Conservation (phyloP, 345 rosid genomes). For the Rhodamnia argentea region DNA sequence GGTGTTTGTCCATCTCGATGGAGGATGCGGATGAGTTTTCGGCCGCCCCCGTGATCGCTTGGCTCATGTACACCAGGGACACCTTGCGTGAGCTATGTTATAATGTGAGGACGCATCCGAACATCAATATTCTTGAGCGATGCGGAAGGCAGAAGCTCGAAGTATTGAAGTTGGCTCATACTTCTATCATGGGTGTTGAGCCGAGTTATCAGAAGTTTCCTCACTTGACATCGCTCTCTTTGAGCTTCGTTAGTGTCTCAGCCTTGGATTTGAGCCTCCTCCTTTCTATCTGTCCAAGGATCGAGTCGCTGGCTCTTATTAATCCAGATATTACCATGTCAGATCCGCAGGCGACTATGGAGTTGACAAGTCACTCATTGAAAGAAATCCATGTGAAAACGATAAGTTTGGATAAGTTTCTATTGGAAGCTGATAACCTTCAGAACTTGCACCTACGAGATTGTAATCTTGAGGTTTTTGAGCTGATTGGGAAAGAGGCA, state of each 20-base stretch:
- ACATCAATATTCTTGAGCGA: conserved; percentile 68
- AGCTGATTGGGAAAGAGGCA: conserved; percentile 73
- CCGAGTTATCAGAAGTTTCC: conserved; percentile 81
- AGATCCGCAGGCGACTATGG: conserved; percentile 63
- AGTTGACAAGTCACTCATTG: conserved; percentile 51
- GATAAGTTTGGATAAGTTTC: conserved; percentile 76
- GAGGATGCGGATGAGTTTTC: conserved; percentile 65
- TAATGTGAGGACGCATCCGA: conserved; percentile 58
- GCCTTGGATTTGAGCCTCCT: conserved; percentile 71
- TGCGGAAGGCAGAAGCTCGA: conserved; percentile 87
- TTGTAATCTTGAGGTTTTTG: conserved; percentile 72
- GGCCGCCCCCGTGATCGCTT: conserved; percentile 72
- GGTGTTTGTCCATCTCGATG: conserved; percentile 69
- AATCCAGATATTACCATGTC: conserved; percentile 66
- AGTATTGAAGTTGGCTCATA: conserved; percentile 45
- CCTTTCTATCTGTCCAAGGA: conserved; percentile 60
- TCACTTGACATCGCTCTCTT: conserved; percentile 68
- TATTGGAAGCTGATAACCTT: conserved; percentile 73
- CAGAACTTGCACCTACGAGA: conserved; percentile 74
- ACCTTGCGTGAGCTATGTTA: conserved; percentile 51
- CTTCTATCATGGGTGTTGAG: conserved; percentile 58
- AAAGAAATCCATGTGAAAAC: conserved; percentile 68
- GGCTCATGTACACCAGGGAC: conserved; percentile 90
- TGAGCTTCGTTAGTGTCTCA: conserved; percentile 63
- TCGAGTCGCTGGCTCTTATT: conserved; percentile 54